Base-by-base conservation (phyloP, 2,329 filamentous ascomycete genomes). In the Alternaria sp. region DNA sequence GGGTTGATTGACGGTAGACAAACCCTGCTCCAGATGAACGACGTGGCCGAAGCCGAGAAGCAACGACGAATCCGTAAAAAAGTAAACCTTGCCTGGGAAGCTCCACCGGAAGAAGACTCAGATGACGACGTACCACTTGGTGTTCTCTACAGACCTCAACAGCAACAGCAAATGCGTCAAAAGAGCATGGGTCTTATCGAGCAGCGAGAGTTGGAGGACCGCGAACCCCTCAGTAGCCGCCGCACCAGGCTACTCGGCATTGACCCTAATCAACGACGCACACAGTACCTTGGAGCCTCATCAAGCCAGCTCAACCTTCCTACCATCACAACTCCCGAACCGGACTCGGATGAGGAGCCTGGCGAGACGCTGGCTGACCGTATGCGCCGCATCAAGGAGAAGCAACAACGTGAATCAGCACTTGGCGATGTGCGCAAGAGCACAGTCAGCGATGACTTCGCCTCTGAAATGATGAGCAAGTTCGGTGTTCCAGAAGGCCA, bases 11-110 rank as follows among this genome's bases (percentile, higher is more conserved):
- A 70, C 15, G 61, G 66, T 2, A 93, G 96, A 67, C 92, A 92
- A 13, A 99, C 96, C 0, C 85, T 99, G 5, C 85, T 99, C 1
- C 89, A 99, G 76, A 87, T 98, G 69, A 95, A 99, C 74, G 91
- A 93, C 0, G 93, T 97, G 26, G 92, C 93, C 21, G 92, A 97
- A 79, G 87, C 93, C 23, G 92, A 97, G 77, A 90, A 90, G 70
- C 89, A 90, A 67, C 86, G 91, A 26, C 88, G 95, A 40, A 87
- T 90, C 72, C 86, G 87, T 60, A 92, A 91, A 74, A 91, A 90
- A 61, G 89, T 97, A 32, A 93, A 93, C 62, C 85, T 99, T 32
- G 96, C 95, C 2, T 99, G 96, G 96, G 94, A 98, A 79, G 90
- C 91, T 54, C 86, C 86, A 1, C 69, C 68, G 17, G 81, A 81